phyloP scores from a whole-genome alignment of 2,329 filamentous ascomycete genomes.

The Ophiostoma sp. region DNA sequence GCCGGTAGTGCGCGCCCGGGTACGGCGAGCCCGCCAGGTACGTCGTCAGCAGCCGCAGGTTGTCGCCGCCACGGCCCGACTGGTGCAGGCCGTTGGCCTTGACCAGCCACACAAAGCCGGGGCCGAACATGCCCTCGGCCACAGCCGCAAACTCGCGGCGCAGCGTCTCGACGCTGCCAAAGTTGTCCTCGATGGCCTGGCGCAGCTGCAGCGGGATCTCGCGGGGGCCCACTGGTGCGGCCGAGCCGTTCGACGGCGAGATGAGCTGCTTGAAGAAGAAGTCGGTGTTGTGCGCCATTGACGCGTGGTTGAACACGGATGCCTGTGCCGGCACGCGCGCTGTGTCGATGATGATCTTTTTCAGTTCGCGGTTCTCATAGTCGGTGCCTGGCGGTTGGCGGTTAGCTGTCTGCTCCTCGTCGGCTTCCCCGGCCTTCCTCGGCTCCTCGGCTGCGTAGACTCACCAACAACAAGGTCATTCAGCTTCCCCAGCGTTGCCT shows the following conservation, averaged over 20 bases:
- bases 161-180: conserved; percentile 78
- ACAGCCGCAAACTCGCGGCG: conserved; percentile 73
- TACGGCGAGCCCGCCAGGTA: conserved; percentile 91
- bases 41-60: conserved; percentile 69
- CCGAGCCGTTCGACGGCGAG: background rate
- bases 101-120: conserved; percentile 95
- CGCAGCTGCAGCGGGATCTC: conserved; percentile 53
- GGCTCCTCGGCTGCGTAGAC: conserved; percentile 29
- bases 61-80: conserved; percentile 27
- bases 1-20: conserved; percentile 75
- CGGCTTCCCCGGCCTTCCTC: background rate
- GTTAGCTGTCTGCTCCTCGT: background rate
- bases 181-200: conserved; percentile 59
- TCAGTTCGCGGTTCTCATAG: conserved; percentile 51
- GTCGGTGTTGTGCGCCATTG: conserved; percentile 88
- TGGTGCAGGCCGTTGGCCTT: conserved; percentile 35
- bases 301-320: conserved; percentile 88
- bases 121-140: conserved; percentile 88
- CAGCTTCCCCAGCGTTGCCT: conserved; percentile 66
- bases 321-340: conserved; percentile 75
- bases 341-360: conserved; percentile 66
- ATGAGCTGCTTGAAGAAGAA: conserved; percentile 67
- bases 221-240: conserved; percentile 3
- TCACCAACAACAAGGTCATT: conserved; percentile 69
- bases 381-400: conserved; percentile 51